Conservation (phyloP, 352 stramenopile species). For the Phytophthora litchii region DNA sequence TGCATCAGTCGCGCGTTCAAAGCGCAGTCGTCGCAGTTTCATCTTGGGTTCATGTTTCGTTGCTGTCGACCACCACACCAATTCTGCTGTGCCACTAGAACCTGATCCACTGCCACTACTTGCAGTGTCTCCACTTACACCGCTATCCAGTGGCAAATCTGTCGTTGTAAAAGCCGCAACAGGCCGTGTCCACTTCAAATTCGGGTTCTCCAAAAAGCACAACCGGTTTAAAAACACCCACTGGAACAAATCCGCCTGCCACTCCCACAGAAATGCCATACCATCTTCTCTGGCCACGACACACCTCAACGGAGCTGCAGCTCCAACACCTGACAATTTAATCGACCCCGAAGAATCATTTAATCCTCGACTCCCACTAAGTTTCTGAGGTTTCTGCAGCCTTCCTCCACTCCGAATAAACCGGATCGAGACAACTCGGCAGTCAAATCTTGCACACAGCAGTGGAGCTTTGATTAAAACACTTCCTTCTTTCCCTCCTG, state of each 20-base stretch:
- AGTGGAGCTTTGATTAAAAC: slow-evolving; percentile 72
- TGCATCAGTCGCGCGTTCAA: slow-evolving; percentile 67
- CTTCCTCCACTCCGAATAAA: slow-evolving; percentile 49
- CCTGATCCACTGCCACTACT: slow-evolving; percentile 6
- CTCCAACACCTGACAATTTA: slow-evolving; percentile 15
- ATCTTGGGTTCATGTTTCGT: slow-evolving; percentile 66
- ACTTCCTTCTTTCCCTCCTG: slow-evolving; percentile 62
- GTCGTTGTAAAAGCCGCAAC: slow-evolving; percentile 65
- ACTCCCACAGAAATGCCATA: slow-evolving; percentile 86
- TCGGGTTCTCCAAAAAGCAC: slow-evolving; percentile 82
- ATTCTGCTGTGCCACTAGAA: slow-evolving; percentile 49
- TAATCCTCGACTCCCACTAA: slow-evolving; percentile 13
- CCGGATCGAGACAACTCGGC: slow-evolving; percentile 59
- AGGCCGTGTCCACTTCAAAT: slow-evolving; percentile 80
- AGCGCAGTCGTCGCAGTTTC: slow-evolving; percentile 72
- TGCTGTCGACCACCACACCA: slow-evolving; percentile 82
- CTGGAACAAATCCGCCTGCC: slow-evolving; percentile 73
- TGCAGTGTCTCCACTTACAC: slow-evolving; percentile 1
- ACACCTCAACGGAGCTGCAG: slow-evolving; percentile 55
- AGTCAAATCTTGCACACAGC: slow-evolving; percentile 79
- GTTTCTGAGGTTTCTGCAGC: slow-evolving; percentile 6
- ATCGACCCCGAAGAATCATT: slow-evolving; percentile 18
- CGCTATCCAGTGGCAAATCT: slow-evolving; percentile 38
- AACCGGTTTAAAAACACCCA: slow-evolving; percentile 88
- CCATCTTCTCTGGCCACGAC: slow-evolving; percentile 80